Base-by-base conservation (phyloP, 129 eudicot species). In the Flaveria trinervia region DNA sequence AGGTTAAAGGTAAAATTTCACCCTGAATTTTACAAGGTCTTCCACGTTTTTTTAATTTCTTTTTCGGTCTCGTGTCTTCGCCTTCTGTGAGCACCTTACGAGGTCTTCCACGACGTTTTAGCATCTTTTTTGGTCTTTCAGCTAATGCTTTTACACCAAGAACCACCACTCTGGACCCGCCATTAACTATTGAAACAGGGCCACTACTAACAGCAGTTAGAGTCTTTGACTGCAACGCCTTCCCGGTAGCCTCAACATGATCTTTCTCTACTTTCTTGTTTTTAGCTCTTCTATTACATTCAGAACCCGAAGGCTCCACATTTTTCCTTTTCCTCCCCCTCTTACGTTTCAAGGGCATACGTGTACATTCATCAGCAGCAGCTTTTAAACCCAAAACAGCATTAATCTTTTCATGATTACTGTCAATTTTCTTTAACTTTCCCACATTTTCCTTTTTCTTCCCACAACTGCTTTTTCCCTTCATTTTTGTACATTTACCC, bases 181-280 rank as follows among this genome's bases (percentile, higher is more conserved):
- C 65, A 46, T 72, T 60, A 73, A 81, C 81, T 60, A 69, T 80
- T 77, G 76, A 36, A 57, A 50, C 80, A 55, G 22, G 4, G 22
- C 74, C 85, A 43, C 80, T 77, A 81, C 50, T 59, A 36, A 50
- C 54, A 10, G 70, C 66, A 13, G 76, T 68, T 76, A 65, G 15
- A 46, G 66, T 73, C 80, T 82, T 83, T 23, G 96, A 90, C 71
- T 92, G 82, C 86, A 93, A 80, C 54, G 88, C 88, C 86, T 85
- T 90, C 45, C 78, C 80, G 23, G 41, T 65, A 26, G 70, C 83
- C 33, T 30, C 84, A 30, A 75, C 65, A 52, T 26, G 23, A 62
- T 75, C 71, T 23, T 74, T 73, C 70, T 71, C 76, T 23, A 54
- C 72, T 79, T 77, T 80, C 69, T 55, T 80, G 79, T 52, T 80